Evolutionary conservation across 352 stramenopile species (phyloP), one percentile per base, ranked within the genome.

Genomic region (Pythium myriotylum): DNA sequence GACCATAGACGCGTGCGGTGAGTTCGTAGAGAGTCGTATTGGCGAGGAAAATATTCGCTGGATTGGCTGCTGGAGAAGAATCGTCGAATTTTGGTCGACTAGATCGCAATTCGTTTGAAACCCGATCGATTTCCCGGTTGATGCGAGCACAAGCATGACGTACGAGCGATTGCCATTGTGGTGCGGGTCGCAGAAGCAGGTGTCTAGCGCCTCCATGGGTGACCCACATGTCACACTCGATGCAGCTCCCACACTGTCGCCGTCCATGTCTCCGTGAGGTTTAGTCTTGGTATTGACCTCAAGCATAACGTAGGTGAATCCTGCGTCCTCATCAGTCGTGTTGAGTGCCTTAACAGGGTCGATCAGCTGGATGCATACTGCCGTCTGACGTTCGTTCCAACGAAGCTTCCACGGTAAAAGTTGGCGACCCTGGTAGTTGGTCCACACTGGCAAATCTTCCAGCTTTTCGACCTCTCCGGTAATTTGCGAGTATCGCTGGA

Each of bases 31-130:
- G 5, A 89, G 53, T n/a, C 54, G 19, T 3, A 90, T 26, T 0
- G 81, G 81, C 13, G 84, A 84, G 13, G 60, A 29, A 40, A 94
- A 92, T 17, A 94, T 47, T 3, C 80, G 79, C 7, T 58, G 49
- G 26, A 87, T 69, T 2, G 71, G 64, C 3, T 74, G 68, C 24
- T 61, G 74, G 12, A 90, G 53, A 26, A 80, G 51, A 12, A 90
- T 39, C 2, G 64, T 59, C 1, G 23, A 22, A 12, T 67, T 45
- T 17, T 62, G 69, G 45, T 81, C 79, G 27, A 73, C 66, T 12
- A 70, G 62, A 46, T 83, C 70, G 37, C 62, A 74, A 17, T 70
- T 68, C 12, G 57, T 65, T 50, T 91, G 77, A 2, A 89, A 56
- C 22, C 59, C 68, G n/a, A 92, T 56, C 16, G 68, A 73, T 32